Percentiles rank a stretch among this genome's conserved stretches.
Conservation (phyloP, 75 land plant species). For the Cupressus sempervirens region DNA sequence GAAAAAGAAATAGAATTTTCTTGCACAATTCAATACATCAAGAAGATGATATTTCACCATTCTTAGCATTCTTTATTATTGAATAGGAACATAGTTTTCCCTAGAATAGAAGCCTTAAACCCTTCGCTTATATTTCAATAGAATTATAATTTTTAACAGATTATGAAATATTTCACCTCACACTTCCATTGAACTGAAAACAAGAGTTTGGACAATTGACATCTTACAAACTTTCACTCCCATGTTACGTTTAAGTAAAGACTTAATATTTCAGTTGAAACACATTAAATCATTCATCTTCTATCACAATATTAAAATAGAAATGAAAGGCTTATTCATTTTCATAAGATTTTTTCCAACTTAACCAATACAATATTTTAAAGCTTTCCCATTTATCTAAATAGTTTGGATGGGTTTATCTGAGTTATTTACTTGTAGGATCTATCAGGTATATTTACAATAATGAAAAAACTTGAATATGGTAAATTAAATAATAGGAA, state of each 20-base stretch:
- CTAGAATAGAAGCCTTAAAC: background rate
- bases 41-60: background rate
- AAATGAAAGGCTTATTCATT: background rate
- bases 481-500: background rate
- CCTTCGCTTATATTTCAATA: background rate
- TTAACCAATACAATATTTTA: background rate
- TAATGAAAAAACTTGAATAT: background rate
- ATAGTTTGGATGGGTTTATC: too few relatives aligned
- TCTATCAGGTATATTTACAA: background rate
- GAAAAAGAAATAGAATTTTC: background rate
- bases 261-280: background rate
- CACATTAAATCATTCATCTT: background rate
- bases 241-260: background rate
- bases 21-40: background rate
- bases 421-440: background rate
- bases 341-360: background rate
- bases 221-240: background rate
- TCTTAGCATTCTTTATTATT: background rate
- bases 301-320: background rate
- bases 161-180: background rate
- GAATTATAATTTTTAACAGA: background rate
- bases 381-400: background rate
- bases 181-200: background rate
- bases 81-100: background rate
- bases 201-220: background rate